A percentile compares a stretch with the other conserved stretches of the same genome.
phyloP scores from a whole-genome alignment of 441 rosid species.

The Geranium incanum region DNA sequence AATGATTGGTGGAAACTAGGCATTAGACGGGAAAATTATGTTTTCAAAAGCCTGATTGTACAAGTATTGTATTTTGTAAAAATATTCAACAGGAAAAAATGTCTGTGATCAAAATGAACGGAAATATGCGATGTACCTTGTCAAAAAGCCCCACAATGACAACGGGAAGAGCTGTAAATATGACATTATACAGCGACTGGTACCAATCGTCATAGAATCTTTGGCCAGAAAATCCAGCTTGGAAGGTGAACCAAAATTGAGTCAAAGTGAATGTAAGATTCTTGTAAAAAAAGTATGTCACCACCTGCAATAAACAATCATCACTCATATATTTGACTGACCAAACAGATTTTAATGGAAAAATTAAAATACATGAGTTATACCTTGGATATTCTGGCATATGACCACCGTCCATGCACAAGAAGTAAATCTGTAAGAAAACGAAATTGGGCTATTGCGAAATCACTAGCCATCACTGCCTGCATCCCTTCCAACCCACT shows the following conservation, averaged over 20 bases:
- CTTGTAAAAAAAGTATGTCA: slow-evolving; percentile 96
- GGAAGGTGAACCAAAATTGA: slow-evolving; percentile 99
- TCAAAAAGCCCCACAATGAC: slow-evolving; percentile 93
- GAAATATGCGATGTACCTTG: slow-evolving; percentile 49
- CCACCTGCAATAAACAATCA: slow-evolving; percentile 60
- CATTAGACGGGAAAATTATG: background rate
- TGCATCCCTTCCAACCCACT: slow-evolving; percentile 97
- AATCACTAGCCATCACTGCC: slow-evolving; percentile 82
- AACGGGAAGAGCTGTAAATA: slow-evolving; percentile 92
- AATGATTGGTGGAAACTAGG: slow-evolving; percentile 1
- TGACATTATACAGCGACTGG: slow-evolving; percentile 87
- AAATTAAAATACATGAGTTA: slow-evolving; percentile 14
- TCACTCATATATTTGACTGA: slow-evolving; percentile 12
- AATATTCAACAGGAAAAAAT: background rate
- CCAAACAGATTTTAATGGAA: slow-evolving; percentile 3
- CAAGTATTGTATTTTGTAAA: background rate
- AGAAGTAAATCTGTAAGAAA: slow-evolving; percentile 68
- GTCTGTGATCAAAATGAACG: background rate
- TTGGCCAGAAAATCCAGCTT: slow-evolving; percentile 98
- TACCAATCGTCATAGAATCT: slow-evolving; percentile 99
- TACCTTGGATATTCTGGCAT: slow-evolving; percentile 98
- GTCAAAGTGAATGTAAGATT: slow-evolving; percentile 95
- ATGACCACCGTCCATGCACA: slow-evolving; percentile 98
- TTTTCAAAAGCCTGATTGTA: background rate
- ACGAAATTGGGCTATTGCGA: slow-evolving; percentile 78